A percentile compares a stretch with the other conserved stretches of the same genome.
These are phyloP conservation scores for Oryza rufipogon DNA, from an alignment of 176 grass and related monocot species.

Conservation along the genomic window DNA sequence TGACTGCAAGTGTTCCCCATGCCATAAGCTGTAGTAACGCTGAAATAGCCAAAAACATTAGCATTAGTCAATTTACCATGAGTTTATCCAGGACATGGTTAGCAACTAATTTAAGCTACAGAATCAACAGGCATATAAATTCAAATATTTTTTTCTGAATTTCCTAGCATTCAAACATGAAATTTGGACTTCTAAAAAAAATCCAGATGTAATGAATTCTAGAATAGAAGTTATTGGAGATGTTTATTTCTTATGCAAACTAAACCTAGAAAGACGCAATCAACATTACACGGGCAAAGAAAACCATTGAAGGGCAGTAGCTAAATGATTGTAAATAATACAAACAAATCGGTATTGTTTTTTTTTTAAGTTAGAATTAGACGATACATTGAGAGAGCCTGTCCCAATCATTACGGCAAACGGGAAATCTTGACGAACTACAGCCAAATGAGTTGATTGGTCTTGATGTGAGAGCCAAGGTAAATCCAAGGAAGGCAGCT, in stretches of 20 bases:
- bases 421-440: background rate
- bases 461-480: conserved; percentile 9
- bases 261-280: background rate
- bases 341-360: conserved; percentile 8
- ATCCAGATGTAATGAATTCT: background rate
- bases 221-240: background rate
- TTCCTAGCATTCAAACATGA: background rate
- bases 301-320: background rate
- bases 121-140: background rate
- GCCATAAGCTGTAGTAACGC: conserved; percentile 76
- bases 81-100: background rate
- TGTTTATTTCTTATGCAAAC: background rate
- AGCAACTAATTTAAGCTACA: background rate
- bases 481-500: conserved; percentile 37
- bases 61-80: background rate
- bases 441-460: conserved; percentile 16
- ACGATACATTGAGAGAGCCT: conserved; percentile 7
- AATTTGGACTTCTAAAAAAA: background rate
- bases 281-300: background rate
- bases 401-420: conserved; percentile 24
- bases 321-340: background rate
- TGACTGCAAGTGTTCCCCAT: conserved; percentile 74
- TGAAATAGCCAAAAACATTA: conserved; percentile 46
- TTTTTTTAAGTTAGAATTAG: background rate
- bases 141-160: background rate